Percentiles rank a stretch among this genome's conserved stretches.
phyloP scores from a whole-genome alignment of 179 eudicot genomes.

The Spinacia oleracea region DNA sequence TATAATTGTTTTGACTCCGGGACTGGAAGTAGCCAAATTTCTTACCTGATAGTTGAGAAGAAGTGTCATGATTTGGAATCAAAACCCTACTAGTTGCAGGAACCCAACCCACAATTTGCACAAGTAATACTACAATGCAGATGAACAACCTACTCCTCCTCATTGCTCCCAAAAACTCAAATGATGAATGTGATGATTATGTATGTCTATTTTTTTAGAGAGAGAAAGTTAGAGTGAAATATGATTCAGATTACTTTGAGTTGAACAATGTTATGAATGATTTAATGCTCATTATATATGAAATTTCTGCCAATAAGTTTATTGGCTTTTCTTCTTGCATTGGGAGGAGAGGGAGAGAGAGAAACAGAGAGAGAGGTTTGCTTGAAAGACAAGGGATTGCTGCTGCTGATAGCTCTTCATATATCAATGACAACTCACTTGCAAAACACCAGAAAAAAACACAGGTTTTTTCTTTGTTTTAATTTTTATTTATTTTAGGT shows the following conservation, averaged over 20 bases:
- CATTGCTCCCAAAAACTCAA: conserved; percentile 35
- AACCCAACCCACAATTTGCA: conserved; percentile 54
- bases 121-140: conserved; percentile 34
- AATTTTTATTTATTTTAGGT: neutral
- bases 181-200: conserved; percentile 37
- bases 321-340: conserved; percentile 30
- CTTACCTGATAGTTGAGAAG: conserved; percentile 24
- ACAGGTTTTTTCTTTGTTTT: neutral
- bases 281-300: conserved; percentile 22
- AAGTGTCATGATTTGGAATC: conserved; percentile 30
- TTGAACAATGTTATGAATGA: conserved; percentile 17
- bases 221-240: conserved; percentile 22
- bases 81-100: conserved; percentile 53
- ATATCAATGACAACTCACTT: conserved; percentile 39
- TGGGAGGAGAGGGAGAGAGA: conserved; percentile 27
- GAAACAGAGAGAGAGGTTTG: conserved; percentile 12
- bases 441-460: conserved; percentile 11
- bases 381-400: conserved; percentile 35
- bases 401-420: conserved; percentile 13
- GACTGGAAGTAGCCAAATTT: too few relatives aligned
- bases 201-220: conserved; percentile 5
- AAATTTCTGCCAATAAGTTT: conserved; percentile 25
- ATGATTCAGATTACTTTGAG: conserved; percentile 19
- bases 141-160: conserved; percentile 28
- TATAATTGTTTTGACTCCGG: too few relatives aligned